Conservation (phyloP, 192 early-diverging fungal species). For the Coemansia sp. region DNA sequence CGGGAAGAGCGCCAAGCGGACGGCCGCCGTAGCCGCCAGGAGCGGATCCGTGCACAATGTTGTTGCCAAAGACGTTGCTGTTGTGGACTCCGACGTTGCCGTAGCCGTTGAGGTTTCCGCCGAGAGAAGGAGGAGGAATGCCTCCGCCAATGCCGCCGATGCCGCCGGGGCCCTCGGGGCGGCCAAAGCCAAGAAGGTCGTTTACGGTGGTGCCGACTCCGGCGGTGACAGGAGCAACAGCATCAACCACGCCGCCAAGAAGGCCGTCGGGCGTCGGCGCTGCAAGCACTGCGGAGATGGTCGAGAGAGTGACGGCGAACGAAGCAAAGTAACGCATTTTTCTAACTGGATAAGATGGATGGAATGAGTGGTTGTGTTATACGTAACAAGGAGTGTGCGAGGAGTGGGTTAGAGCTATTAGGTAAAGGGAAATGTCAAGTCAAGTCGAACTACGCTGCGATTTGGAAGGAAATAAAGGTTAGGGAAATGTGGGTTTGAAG, state of each 20-base stretch:
- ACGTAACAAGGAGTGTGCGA: neutral
- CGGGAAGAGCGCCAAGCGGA: slow-evolving; percentile 6
- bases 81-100: slow-evolving; percentile 9
- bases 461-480: too few species aligned
- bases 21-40: slow-evolving; percentile 9
- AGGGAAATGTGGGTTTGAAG: too few species aligned
- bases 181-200: slow-evolving; percentile 19
- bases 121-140: neutral
- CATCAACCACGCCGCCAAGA: slow-evolving; percentile 29
- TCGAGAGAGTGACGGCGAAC: slow-evolving; percentile 21
- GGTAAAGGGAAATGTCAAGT: too few species aligned
- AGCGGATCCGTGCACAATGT: slow-evolving; percentile 2
- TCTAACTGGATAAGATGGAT: neutral
- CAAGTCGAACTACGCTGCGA: too few species aligned
- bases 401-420: too few species aligned
- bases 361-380: neutral
- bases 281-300: slow-evolving; percentile 22
- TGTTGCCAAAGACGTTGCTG: slow-evolving; percentile 6
- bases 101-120: slow-evolving; percentile 1
- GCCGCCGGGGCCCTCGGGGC: neutral
- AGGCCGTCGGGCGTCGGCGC: slow-evolving; percentile 13
- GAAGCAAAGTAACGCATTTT: slow-evolving; percentile 32
- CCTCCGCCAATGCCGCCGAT: neutral
- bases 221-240: slow-evolving; percentile 19
- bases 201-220: slow-evolving; percentile 21